Evolutionary conservation across 2,329 filamentous ascomycete species (phyloP).

Genomic region (Calonectria montana): DNA sequence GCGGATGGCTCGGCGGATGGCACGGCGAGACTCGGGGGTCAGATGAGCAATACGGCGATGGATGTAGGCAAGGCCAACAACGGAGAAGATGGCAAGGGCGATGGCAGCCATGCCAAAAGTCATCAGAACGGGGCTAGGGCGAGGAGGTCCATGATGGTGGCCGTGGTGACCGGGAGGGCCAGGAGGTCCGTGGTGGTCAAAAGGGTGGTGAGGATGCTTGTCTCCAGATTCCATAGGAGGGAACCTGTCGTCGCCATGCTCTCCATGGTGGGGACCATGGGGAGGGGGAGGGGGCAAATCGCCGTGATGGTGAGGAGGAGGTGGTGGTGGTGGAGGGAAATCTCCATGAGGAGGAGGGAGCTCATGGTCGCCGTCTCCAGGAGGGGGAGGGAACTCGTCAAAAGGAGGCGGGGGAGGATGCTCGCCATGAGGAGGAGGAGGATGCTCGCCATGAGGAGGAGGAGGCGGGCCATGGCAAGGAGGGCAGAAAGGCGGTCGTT

Average conservation of each 20-base stretch:
- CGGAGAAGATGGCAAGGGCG: slow-evolving; percentile 40
- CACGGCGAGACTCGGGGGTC: slow-evolving; percentile 35
- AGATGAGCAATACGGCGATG: slow-evolving; percentile 35
- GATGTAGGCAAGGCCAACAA: slow-evolving; percentile 39
- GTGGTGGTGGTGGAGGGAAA: slow-evolving; percentile 17
- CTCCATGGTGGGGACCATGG: slow-evolving; percentile 41
- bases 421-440: slow-evolving; percentile 26
- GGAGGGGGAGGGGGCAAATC: slow-evolving; percentile 28
- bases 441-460: slow-evolving; percentile 1
- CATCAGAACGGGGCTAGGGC: slow-evolving; percentile 33
- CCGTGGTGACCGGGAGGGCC: slow-evolving; percentile 15
- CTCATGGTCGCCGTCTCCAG: not conserved
- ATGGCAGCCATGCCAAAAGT: slow-evolving; percentile 39
- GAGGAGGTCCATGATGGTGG: slow-evolving; percentile 25
- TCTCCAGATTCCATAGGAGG: slow-evolving; percentile 39
- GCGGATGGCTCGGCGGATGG: slow-evolving; percentile 38
- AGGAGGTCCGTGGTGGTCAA: slow-evolving; percentile 35
- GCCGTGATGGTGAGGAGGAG: slow-evolving; percentile 16
- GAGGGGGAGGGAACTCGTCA: slow-evolving; percentile 10
- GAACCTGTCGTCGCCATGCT: slow-evolving; percentile 14
- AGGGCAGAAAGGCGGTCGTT: slow-evolving; percentile 14
- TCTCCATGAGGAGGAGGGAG: slow-evolving; percentile 7
- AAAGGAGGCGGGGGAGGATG: slow-evolving; percentile 16
- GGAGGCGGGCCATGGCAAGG: slow-evolving; percentile 3
- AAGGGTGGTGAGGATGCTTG: slow-evolving; percentile 18